Evolutionary conservation across 2,329 filamentous ascomycete genomes (phyloP), one percentile per base, ranked within the genome.

Genomic region (Westerdykella ornata): DNA sequence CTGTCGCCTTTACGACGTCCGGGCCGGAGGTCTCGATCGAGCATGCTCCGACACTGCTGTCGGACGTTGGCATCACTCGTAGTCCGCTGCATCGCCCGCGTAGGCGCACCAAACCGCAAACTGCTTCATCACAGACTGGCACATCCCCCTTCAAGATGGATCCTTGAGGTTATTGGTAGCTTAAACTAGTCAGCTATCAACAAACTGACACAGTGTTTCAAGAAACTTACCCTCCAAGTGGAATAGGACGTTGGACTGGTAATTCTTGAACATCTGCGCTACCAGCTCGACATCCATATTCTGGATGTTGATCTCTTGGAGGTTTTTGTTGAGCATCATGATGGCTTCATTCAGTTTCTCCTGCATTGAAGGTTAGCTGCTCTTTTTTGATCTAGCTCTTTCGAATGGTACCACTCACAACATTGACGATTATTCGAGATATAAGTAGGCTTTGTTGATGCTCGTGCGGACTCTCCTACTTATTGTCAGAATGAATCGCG

Each of bases 221-320:
- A 20, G 16, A 17, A 14, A 15, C 64, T 52, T 73, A 94, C 92
- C 92, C 81, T 97, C 92, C 5, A 98, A 76, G 58, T 98, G 92
- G 65, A 98, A 97, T 5, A 97, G 72, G 12, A 97, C 90, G 57
- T 97, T 98, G 9, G 88, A 95, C 66, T 96, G 89, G 65, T 98
- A 98, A 69, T 97, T 98, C 72, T 97, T 96, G 75, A 97, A 98
- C 92, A 98, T 98, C 63, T 97, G 90, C 1, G 90, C 89, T 4
- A 97, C 92, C 2, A 97, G 77, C 70, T 97, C 92, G 28, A 96
- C 88, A 62, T 98, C 94, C 88, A 97, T 96, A 66, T 97, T 98
- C 59, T 95, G 86, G 42, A 96, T 83, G 61, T 97, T 97, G 75
- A 97, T 96, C 53, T 97, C 90, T 85, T 95, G 54, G 1, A 98